These are phyloP conservation scores for Epicoccum nigrum DNA, from an alignment of 2,329 filamentous ascomycete genomes.

Conservation along the genomic window DNA sequence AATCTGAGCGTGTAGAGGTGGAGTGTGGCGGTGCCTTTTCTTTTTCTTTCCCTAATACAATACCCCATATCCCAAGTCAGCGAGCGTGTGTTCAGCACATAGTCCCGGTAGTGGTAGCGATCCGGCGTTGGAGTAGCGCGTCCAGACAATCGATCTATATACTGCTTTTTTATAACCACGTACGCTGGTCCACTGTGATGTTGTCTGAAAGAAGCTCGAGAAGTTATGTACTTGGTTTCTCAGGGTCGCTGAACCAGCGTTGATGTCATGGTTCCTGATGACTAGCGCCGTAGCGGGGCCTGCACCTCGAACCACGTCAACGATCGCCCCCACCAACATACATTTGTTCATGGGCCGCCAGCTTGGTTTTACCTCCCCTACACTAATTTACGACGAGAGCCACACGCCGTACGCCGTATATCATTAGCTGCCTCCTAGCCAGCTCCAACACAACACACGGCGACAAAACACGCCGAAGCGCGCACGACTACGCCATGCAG, in stretches of 20 bases:
- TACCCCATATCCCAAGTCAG: conserved; percentile 36
- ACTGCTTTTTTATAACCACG: background rate
- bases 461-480: background rate
- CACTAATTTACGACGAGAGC: background rate
- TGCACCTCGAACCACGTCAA: conserved; percentile 22
- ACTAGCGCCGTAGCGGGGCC: conserved; percentile 23
- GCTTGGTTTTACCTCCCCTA: background rate
- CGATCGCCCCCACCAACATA: conserved; percentile 17
- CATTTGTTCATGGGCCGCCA: background rate
- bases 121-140: conserved; percentile 8
- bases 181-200: background rate
- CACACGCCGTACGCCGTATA: background rate
- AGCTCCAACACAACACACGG: background rate
- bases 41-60: conserved; percentile 40
- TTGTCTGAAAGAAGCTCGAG: background rate
- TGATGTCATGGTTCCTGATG: conserved; percentile 18
- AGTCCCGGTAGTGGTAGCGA: background rate
- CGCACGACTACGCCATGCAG: conserved; percentile 35
- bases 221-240: too few species aligned
- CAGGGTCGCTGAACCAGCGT: too few species aligned
- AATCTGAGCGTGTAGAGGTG: too few species aligned
- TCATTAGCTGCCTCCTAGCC: background rate
- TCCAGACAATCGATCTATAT: background rate
- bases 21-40: background rate
- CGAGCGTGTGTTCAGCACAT: conserved; percentile 19